Base-by-base conservation (phyloP, 768 basidiomycete genomes). In the Kwoniella sp. region DNA sequence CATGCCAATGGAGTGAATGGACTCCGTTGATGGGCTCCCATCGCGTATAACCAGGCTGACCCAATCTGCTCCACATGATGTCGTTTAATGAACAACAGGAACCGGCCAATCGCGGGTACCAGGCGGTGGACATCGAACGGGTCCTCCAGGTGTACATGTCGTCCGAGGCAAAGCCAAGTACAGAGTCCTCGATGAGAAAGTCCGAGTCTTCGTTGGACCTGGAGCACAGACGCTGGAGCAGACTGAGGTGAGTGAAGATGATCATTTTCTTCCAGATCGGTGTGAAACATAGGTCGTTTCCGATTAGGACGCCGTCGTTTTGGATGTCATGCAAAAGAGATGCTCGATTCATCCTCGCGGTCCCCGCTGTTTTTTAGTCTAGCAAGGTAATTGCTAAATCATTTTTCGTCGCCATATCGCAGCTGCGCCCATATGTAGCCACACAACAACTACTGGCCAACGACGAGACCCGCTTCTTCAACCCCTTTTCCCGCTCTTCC, bases 81-180 rank as follows among this genome's bases (percentile, higher is more conserved):
- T 30, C 22, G 25, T 8, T 11, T 15, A 48, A 13, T 48, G 9
- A 47, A 58, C 25, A 5, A 23, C 71, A 93, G 92, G 92, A 38
- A 93, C 89, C 23, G 83, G 93, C 41, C 92, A 92, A 78, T 89
- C 93, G 0, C 85, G 83, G 63, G 86, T 93, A 29, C 91, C 91
- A 17, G 78, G 78, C 8, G 91, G 91, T 67, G 90, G 90, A 25
- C 88, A 86, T 76, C 87, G 92, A 51, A 94, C 92, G 0, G 92
- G 92, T 65, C 90, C 92, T 26, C 92, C 92, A 22, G 91, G 93
- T 79, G 87, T 88, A 78, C 90, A 92, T 80, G 87, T 92, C 55
- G 82, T 91, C 22, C 80, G 85, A 47, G 90, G 91, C 47, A 87
- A 88, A 74, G 71, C 74, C 47, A 91, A 92, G 78, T 93, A 93